Evolutionary conservation across 192 early-diverging fungal species (phyloP).

Genomic region (Geosiphon pyriformis): DNA sequence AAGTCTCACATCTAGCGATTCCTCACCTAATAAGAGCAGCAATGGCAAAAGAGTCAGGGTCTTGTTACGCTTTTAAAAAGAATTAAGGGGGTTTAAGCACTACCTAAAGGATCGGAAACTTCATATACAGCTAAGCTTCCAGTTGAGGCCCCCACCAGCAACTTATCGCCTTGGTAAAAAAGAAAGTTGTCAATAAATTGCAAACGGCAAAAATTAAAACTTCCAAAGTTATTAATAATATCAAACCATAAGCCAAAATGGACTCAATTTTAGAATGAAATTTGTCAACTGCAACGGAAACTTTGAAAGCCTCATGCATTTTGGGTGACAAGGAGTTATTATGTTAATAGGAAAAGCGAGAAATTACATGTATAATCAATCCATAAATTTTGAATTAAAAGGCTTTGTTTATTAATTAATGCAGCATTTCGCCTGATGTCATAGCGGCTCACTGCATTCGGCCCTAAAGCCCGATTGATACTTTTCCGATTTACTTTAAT

Average conservation of each 20-base stretch:
- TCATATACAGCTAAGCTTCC: conserved; percentile 68
- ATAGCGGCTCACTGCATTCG: too few relatives aligned
- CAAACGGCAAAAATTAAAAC: background rate
- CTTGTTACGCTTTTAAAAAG: background rate
- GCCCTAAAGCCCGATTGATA: too few relatives aligned
- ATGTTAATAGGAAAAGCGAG: too few relatives aligned
- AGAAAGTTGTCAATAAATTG: conserved; percentile 20
- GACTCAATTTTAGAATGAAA: conserved; percentile 66
- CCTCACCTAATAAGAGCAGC: conserved; percentile 34
- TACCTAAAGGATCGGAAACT: conserved; percentile 53
- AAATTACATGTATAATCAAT: too few relatives aligned
- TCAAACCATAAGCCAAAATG: conserved; percentile 57
- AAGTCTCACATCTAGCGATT: conserved; percentile 51
- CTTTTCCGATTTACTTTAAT: too few relatives aligned
- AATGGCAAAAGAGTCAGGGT: background rate
- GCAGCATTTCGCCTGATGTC: too few relatives aligned
- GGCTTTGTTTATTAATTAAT: too few relatives aligned
- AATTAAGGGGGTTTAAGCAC: background rate
- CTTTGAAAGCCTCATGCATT: conserved; percentile 78
- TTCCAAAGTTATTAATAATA: too few relatives aligned
- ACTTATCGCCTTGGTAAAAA: conserved; percentile 52
- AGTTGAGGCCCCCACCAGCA: conserved; percentile 63
- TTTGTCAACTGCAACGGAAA: conserved; percentile 68
- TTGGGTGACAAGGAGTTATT: too few relatives aligned
- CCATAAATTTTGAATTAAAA: too few relatives aligned